Base-by-base conservation (phyloP, 2,329 filamentous ascomycete genomes). In the Penicillium janthinellum region DNA sequence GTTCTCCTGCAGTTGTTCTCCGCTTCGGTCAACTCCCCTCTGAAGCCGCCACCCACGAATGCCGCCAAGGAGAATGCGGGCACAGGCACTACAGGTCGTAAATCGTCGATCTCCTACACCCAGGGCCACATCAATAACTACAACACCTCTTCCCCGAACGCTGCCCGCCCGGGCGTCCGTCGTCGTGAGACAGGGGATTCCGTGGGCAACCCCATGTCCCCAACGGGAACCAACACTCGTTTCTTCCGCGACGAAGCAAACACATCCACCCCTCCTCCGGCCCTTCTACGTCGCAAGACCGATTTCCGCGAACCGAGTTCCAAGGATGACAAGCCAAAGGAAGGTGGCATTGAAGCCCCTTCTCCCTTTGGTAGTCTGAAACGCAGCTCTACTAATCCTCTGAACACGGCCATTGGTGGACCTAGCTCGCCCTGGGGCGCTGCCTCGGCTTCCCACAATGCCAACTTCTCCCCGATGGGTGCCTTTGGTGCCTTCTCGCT, bases 401-500 rank as follows among this genome's bases (percentile, higher is more conserved):
- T 86, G 58, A 82, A 79, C 65, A 76, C 80, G 51, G 81, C 81
- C 0, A 66, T 82, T 17, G 78, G 77, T 60, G 78, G 78, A 25
- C 75, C 81, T 14, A 75, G 78, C 41, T 86, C 84, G 14, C 83
- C 85, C 8, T 89, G 86, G 85, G 81, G 83, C 22, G 78, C 83
- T 37, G 83, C 85, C 14, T 82, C 84, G 34, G 83, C 85, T 14
- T 83, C 86, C 22, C 85, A 86, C 56, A 82, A 81, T 52, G 84
- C 88, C 45, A 84, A 86, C 12, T 86, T 90, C 67, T 84, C 88
- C 6, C 86, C 88, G 1, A 90, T 93, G 82, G 92, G 94, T 37
- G 88, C 88, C 22, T 99, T 99, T 77, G 94, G 94, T 11, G 95
- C 88, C 70, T 98, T 98, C 75, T 88, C 90, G n/a, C 76, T 96